Base-by-base conservation (phyloP, 768 basidiomycete genomes). In the Exidia glandulosa region DNA sequence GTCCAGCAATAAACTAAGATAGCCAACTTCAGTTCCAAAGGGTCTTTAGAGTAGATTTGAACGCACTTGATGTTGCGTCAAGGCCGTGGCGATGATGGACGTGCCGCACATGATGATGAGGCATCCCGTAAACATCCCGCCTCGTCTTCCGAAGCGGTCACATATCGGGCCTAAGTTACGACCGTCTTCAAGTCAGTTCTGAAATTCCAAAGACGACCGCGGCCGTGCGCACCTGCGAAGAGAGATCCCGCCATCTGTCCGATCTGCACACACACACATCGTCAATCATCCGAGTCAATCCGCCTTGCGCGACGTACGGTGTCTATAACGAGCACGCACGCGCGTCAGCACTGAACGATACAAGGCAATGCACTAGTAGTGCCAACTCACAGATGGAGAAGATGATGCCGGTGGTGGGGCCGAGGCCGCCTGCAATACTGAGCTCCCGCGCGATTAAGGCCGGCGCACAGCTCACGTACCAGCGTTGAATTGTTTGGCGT, bases 1-100 rank as follows among this genome's bases (percentile, higher is more conserved):
- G 64, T n/a, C 69, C 72, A 30, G 67, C 73, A 57, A 72, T 66
- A 60, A 74, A 68, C 58, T 71, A 68, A 3, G 63, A 57, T 12
- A 19, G 59, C 50, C 41, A 25, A 32, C 25, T 37, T 19, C 12
- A 2, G 16, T 34, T 30, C 1, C 16, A 45, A 57, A 32, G 33
- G 6, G 32, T 14, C 14, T 10, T 37, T 37, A 23, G 19, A 45
- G 25, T 27, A 19, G 23, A 19, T 55, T n/a, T 14, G 32, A 19
- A 19, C 57, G 16, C 23, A 57, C 57, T 27, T 57, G 57, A 25
- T 29, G 25, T 52, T 66, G 59, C 27, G 36, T 55, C 37, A 67
- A 65, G 16, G 70, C 58, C n/a, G 68, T 63, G 6, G 67, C 64
- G 47, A 69, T 65, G 59, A 70, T 66, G 36, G 69, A 61, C 47